Evolutionary conservation across 345 rosid species (phyloP).

Genomic region (Tarenaya hassleriana): DNA sequence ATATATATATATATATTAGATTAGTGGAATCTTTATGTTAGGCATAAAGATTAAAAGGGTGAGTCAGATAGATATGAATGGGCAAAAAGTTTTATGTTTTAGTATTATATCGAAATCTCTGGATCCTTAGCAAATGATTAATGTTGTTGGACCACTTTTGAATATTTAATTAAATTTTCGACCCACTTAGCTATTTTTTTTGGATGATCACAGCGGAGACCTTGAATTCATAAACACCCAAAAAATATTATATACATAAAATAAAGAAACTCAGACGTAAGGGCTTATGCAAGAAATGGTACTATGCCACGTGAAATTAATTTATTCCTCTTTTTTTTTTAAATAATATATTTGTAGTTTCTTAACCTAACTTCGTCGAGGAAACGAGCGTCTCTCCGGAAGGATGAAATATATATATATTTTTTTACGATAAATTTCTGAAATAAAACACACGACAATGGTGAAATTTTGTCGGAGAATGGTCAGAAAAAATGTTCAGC

Average conservation of each 20-base stretch:
- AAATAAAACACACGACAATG: too few relatives aligned
- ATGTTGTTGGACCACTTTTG: constrained; percentile 20
- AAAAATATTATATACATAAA: background rate
- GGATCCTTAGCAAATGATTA: constrained; percentile 20
- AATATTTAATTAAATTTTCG: constrained; percentile 14
- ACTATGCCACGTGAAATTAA: background rate
- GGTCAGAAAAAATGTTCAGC: too few relatives aligned
- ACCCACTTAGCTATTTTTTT: too few relatives aligned
- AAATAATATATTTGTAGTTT: too few relatives aligned
- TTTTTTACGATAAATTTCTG: too few relatives aligned
- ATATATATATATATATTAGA: too few relatives aligned
- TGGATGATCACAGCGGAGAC: background rate
- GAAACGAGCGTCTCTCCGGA: too few relatives aligned
- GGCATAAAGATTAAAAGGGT: constrained; percentile 1
- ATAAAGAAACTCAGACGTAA: background rate
- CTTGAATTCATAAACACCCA: too few relatives aligned
- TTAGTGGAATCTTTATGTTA: background rate
- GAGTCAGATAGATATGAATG: constrained; percentile 25
- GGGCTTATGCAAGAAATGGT: background rate
- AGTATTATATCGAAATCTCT: constrained; percentile 17
- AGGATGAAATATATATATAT: too few relatives aligned
- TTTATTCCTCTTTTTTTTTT: too few relatives aligned
- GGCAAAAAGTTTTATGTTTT: constrained; percentile 21
- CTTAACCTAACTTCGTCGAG: too few relatives aligned
- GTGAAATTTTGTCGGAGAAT: too few relatives aligned